A percentile compares a stretch with the other conserved stretches of the same genome.
Conservation (phyloP, 257 asterid species). For the Solanum pinnatisectum region DNA sequence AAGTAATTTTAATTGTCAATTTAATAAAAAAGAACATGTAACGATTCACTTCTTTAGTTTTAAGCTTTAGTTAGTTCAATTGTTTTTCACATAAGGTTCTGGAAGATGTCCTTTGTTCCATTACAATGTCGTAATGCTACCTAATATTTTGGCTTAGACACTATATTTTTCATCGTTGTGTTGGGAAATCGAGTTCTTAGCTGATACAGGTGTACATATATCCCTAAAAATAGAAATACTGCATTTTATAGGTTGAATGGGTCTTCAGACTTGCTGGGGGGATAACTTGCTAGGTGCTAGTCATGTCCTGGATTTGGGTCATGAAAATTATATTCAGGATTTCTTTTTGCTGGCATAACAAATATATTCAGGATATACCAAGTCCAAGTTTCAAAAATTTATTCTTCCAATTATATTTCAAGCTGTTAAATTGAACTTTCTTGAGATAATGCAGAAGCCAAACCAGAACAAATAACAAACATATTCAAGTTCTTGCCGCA, state of each 20-base stretch:
- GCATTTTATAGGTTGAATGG: neutral
- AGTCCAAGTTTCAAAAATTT: neutral
- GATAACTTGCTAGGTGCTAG: neutral
- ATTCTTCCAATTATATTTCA: neutral
- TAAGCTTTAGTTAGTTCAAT: neutral
- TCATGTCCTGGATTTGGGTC: neutral
- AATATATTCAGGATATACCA: neutral
- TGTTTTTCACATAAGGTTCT: neutral
- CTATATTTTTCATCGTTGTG: neutral
- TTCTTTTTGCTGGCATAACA: neutral
- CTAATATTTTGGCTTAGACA: neutral
- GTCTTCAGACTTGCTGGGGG: neutral
- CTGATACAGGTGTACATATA: neutral
- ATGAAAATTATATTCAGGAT: neutral
- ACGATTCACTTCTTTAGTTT: neutral
- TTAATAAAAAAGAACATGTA: neutral
- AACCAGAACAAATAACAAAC: slow-evolving; percentile 5
- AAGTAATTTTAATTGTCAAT: neutral
- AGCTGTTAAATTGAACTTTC: neutral
- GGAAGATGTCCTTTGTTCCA: neutral
- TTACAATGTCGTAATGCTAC: neutral
- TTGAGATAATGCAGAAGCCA: neutral
- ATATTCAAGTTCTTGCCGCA: slow-evolving; percentile 93
- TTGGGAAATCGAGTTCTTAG: neutral
- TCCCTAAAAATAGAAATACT: neutral